Evolutionary conservation across 2,329 filamentous ascomycete species (phyloP), one percentile per base, ranked within the genome.

Genomic region (Diplodia corticola): DNA sequence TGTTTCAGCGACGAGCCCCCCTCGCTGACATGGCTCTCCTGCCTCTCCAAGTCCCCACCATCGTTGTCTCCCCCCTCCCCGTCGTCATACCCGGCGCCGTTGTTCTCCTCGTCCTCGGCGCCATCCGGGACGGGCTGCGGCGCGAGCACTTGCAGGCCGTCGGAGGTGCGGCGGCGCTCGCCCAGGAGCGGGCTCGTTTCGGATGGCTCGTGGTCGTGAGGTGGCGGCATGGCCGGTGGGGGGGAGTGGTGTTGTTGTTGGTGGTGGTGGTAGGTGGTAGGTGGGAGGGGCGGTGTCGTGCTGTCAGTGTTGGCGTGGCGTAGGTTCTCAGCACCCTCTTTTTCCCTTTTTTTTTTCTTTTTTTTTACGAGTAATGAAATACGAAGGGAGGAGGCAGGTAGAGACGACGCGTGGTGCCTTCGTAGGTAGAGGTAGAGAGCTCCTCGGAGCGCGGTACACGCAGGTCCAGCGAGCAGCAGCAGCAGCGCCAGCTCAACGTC

Each of bases 111-210:
- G 13, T 66, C 71, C 59, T 71, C 63, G 65, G 72, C 63, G 20
- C 67, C 71, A 40, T 72, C 73, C 3, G 76, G 69, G 12, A 71
- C 70, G 28, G 69, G 65, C 51, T 67, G 66, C 12, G 70, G 54
- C 12, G 70, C 59, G 20, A 69, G 15, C 30, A 57, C 48, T 15
- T 26, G 35, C 46, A 63, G 48, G 35, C 44, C 53, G 26, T 68
- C 55, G 17, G 24, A 30, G 6, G 57, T 53, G 35, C 67, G 68
- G 35, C 67, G 68, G 50, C 44, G 55, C 35, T 84, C 77, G 64
- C 35, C 30, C 44, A 84, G 77, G 65, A 84, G 74, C 54, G 82
- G 81, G 67, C 81, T 82, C 12, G 76, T 82, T 71, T 84, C 82
- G 24, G 76, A 69, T n/a, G 73, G 80, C 76, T 57, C 57, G 82